Base-by-base conservation (phyloP, 306 rosid species). In the Albizia julibrissin region DNA sequence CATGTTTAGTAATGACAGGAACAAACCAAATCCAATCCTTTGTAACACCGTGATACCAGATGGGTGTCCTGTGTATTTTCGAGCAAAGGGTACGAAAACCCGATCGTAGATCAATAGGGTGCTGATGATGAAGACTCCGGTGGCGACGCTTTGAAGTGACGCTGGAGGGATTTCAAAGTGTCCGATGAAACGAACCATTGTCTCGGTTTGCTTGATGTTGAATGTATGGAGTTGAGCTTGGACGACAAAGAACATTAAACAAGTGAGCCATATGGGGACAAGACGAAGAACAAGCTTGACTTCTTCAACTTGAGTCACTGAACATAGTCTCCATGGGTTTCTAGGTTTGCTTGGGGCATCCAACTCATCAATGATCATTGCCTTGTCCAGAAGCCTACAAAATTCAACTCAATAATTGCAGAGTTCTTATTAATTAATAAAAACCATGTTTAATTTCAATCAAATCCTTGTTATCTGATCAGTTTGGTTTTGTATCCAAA, bases 281-380 rank as follows among this genome's bases (percentile, higher is more conserved):
- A 94, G 79, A 3, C 95, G 87, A 24, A 89, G 75, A 14, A 92
- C 87, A 3, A 86, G 87, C 88, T 92, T 94, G 56, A 83, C 95
- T 86, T 94, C 95, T 80, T 92, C 97, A 15, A 94, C 98, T 84
- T 94, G 95, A 5, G 79, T 85, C 22, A 85, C 78, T 31, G 91
- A 86, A 88, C 98, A 92, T 54, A 92, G 69, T 58, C 97, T 92
- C 92, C 97, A 92, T 2, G 88, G 98, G 1, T 92, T 82, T 67
- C 87, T 86, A 5, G 64, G 59, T 68, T 88, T 88, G 61, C 79
- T 88, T 65, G 84, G 64, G 4, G 82, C 69, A 71, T 91, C 94
- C 2, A 49, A 3, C 13, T 92, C 81, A 64, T 92, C 97, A 0
- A 89, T 88, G 16, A 89, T 76, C 19, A 84, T 84, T 46, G 96